Base-by-base conservation (phyloP, 192 early-diverging fungal species). In the Coemansia sp. region DNA sequence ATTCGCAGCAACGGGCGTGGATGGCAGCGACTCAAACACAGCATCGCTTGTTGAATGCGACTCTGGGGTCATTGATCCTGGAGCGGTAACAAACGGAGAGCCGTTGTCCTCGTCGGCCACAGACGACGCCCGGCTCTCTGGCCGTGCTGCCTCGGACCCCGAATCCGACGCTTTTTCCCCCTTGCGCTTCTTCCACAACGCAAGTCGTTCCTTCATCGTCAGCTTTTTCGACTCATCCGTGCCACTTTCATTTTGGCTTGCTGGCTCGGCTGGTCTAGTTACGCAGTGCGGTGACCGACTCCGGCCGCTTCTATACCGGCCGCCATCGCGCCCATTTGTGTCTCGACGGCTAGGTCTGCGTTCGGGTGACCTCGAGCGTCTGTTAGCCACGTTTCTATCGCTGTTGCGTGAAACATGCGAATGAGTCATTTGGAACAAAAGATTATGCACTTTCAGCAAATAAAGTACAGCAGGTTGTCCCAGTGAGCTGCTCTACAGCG, bases 121-220 rank as follows among this genome's bases (percentile, higher is more conserved):
- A 11, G 60, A 23, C 25, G 61, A 56, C 15, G 40, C 54, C 44
- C 21, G 56, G 18, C 24, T 37, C 17, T n/a, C 40, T 24, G 20
- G 55, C 50, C 49, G 52, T 36, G 55, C 28, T 11, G 53, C 28
- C 25, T 26, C 17, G 21, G 31, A 18, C 36, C 10, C 34, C 11
- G 23, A 40, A 2, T 56, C 34, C 10, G 59, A 15, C 47, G 61
- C 66, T 20, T 56, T 60, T 58, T 71, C 64, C 58, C 85, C 85
- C 58, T 84, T 83, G 66, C 91, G 86, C 64, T 84, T 85, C 52
- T 86, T 72, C 93, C 93, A 97, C 74, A 90, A 85, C 51, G 90
- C 87, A 12, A 96, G 64, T 31, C 90, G 76, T 80, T 95, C 93
- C 58, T 86, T 86, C 50, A 93, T 68, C 67, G 91, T 86, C 37